Evolutionary conservation across 2,329 filamentous ascomycete genomes (phyloP).

Genomic region (Leptosphaerulina australis): DNA sequence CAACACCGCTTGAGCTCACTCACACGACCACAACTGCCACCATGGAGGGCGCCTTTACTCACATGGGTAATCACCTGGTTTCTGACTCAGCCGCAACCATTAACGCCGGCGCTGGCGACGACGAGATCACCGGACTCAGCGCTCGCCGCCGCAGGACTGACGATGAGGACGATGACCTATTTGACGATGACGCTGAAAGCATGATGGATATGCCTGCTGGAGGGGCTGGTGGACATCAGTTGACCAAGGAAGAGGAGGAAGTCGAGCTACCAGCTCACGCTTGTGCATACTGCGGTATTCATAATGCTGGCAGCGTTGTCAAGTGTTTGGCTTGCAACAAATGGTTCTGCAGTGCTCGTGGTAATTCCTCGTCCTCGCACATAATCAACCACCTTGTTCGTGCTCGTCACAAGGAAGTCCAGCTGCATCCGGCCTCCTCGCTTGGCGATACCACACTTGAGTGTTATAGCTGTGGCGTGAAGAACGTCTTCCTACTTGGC

Average conservation of each 20-base stretch:
- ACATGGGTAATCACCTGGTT: conserved; percentile 84
- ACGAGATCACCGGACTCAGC: conserved; percentile 80
- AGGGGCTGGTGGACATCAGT: conserved; percentile 67
- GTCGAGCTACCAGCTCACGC: conserved; percentile 87
- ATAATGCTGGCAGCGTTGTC: conserved; percentile 92
- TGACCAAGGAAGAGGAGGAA: conserved; percentile 71
- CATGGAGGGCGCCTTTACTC: conserved; percentile 89
- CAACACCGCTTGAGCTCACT: conserved; percentile 12
- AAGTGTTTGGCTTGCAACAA: conserved; percentile 96
- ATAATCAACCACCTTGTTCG: conserved; percentile 98
- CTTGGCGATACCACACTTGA: conserved; percentile 95
- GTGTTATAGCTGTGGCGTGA: conserved; percentile 99
- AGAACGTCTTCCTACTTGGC: conserved; percentile 95
- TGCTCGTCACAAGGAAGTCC: conserved; percentile 97
- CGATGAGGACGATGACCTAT: conserved; percentile 86
- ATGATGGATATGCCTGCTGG: conserved; percentile 82
- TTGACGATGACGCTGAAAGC: conserved; percentile 73
- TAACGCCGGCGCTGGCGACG: conserved; percentile 85
- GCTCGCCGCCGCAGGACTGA: conserved; percentile 73
- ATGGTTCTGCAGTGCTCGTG: conserved; percentile 98
- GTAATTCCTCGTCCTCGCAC: conserved; percentile 94
- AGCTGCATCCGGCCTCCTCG: conserved; percentile 89
- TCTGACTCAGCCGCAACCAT: conserved; percentile 85
- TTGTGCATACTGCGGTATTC: conserved; percentile 94
- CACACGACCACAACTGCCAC: conserved; percentile 19